Base-by-base conservation (phyloP, 306 rosid species). In the Rosa chinensis region DNA sequence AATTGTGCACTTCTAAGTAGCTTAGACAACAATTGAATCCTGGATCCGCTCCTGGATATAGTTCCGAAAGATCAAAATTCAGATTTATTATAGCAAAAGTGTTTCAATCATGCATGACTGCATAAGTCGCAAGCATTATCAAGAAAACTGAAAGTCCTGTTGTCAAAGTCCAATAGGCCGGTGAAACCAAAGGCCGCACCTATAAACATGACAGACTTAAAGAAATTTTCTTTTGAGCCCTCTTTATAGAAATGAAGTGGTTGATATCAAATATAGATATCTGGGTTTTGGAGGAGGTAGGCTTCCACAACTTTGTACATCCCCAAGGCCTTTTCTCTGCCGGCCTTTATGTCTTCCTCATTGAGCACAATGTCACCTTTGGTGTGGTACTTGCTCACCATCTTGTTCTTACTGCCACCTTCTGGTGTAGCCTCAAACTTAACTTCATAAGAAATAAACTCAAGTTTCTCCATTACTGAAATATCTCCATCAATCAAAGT, bases 341-440 rank as follows among this genome's bases (percentile, higher is more conserved):
- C 78, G 14, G 17, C 76, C 86, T 71, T 86, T 23, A 86, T 77
- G 35, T 84, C 85, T 63, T 86, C 92, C 80, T 81, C 88, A 14
- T 35, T 69, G 69, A 84, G 73, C 81, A 76, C 82, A 42, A 74
- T 17, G 69, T 77, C 87, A 76, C 78, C 83, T 63, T 88, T 85
- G 16, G 86, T 80, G 55, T 73, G 55, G 77, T 83, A 83, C 37
- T 81, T 85, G 74, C 42, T 79, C 56, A 75, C 80, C 75, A 85
- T 67, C 73, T 82, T 85, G 78, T 48, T 80, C 32, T 35, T 81
- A 71, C 84, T 81, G 8, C 89, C 87, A 50, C 87, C 86, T 67
- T 81, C 78, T 59, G 69, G 35, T 59, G 78, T 48, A n/a, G 56
- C 86, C 84, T 83, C 91, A 79, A 83, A 79, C 62, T 83, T 78